Conservation (phyloP, 768 basidiomycete species). For the Naganishia kalamii region DNA sequence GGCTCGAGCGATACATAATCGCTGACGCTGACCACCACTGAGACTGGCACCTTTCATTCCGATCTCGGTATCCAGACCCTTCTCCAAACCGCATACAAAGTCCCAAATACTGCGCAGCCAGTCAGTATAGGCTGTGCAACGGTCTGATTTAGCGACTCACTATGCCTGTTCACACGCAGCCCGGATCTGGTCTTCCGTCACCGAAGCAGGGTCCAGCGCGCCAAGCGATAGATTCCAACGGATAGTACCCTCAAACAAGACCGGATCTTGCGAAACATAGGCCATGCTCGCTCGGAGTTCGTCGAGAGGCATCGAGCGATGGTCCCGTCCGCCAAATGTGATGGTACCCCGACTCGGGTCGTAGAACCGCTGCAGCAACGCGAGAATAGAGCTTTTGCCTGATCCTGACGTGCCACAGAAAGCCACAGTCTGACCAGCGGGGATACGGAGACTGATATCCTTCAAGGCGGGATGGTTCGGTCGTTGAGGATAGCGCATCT, state of each 20-base stretch:
- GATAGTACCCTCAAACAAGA: constrained; percentile 41
- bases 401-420: constrained; percentile 41
- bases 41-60: constrained; percentile 43
- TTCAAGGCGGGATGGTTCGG: constrained; percentile 32
- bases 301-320: constrained; percentile 33
- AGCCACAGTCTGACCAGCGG: constrained; percentile 37
- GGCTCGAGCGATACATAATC: constrained; percentile 44
- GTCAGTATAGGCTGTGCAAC: neutral
- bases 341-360: constrained; percentile 36
- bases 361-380: constrained; percentile 43
- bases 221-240: constrained; percentile 36
- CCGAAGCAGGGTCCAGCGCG: constrained; percentile 23
- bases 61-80: constrained; percentile 40
- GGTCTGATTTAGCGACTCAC: constrained; percentile 14
- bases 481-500: constrained; percentile 39
- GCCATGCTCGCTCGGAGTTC: constrained; percentile 35
- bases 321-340: constrained; percentile 36
- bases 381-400: constrained; percentile 39
- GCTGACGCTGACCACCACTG: constrained; percentile 43
- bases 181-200: constrained; percentile 33
- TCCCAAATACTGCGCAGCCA: constrained; percentile 10
- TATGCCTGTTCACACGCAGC: constrained; percentile 33
- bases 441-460: constrained; percentile 33
- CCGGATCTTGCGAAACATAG: constrained; percentile 44
- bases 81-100: constrained; percentile 34